Evolutionary conservation across 129 eudicot genomes (phyloP), one percentile per base, ranked within the genome.

Genomic region (Dittrichia graveolens): DNA sequence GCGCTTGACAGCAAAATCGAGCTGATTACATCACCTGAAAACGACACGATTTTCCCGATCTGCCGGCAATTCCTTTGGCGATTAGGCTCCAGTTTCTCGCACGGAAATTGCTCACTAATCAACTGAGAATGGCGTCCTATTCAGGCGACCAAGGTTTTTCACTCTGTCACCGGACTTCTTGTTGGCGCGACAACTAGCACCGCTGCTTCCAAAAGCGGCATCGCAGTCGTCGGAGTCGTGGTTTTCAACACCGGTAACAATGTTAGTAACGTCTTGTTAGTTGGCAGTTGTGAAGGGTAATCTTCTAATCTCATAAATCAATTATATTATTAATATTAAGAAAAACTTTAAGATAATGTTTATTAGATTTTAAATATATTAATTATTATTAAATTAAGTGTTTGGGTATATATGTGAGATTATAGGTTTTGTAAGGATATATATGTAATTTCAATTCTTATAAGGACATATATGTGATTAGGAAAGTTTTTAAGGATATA

Each of bases 11-110:
- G 85, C 62, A 54, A 87, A 88, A 14, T 88, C 90, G 11, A 88
- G 89, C 83, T 86, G 96, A 78, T 89, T 86, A 35, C 89, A 89
- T 89, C 92, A 86, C 13, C 96, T 75, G n/a, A 31, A 89, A 69
- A 43, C 96, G 85, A 49, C 96, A 89, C 1, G 96, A 89, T 50
- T 86, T 89, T 4, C 92, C 92, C 12, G 92, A 84, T 67, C 96
- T 71, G 11, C 92, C 96, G 0, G 95, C 90, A 9, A 88, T 88
- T 40, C 86, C 89, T 7, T 79, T 69, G 5, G 96, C 89, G 13
- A 89, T 82, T 38, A 89, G 69, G 38, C 89, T 81, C 95, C 95
- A 89, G 66, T 89, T 89, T 45, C 89, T 70, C 3, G 95, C 87
- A 1, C 96, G 92, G 35, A 89, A 89, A 53, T 78, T 83, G 39